Conservation (phyloP, 2,329 filamentous ascomycete species). For the Exophiala aquamarina region DNA sequence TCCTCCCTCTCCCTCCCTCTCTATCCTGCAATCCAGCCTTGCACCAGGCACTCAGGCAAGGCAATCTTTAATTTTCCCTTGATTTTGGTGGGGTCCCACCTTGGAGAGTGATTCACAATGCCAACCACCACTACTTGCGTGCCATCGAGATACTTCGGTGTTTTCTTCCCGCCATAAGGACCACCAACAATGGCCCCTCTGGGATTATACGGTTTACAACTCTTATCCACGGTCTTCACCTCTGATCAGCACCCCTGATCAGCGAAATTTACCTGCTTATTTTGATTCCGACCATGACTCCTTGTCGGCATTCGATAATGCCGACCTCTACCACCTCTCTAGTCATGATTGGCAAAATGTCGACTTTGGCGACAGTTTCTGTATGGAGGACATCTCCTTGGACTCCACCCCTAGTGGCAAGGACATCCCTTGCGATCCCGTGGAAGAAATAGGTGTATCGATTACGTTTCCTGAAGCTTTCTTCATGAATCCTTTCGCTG, state of each 20-base stretch:
- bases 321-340: neutral
- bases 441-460: neutral
- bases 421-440: neutral
- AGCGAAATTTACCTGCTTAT: conserved; percentile 23
- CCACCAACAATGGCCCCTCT: conserved; percentile 15
- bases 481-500: conserved; percentile 26
- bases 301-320: conserved; percentile 5
- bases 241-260: conserved; percentile 21
- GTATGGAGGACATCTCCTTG: neutral
- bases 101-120: conserved; percentile 26
- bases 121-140: conserved; percentile 4
- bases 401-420: neutral
- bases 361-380: neutral
- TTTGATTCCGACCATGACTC: conserved; percentile 10
- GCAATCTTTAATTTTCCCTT: conserved; percentile 7
- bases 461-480: conserved; percentile 20
- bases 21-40: conserved; percentile 11
- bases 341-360: conserved; percentile 3
- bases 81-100: conserved; percentile 8
- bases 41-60: conserved; percentile 21
- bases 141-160: conserved; percentile 5
- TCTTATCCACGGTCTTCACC: conserved; percentile 17
- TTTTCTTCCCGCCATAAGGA: conserved; percentile 22
- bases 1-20: conserved; percentile 6
- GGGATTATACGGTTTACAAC: conserved; percentile 17